phyloP scores from a whole-genome alignment of 2,329 filamentous ascomycete species.

The Aspergillus sp. region DNA sequence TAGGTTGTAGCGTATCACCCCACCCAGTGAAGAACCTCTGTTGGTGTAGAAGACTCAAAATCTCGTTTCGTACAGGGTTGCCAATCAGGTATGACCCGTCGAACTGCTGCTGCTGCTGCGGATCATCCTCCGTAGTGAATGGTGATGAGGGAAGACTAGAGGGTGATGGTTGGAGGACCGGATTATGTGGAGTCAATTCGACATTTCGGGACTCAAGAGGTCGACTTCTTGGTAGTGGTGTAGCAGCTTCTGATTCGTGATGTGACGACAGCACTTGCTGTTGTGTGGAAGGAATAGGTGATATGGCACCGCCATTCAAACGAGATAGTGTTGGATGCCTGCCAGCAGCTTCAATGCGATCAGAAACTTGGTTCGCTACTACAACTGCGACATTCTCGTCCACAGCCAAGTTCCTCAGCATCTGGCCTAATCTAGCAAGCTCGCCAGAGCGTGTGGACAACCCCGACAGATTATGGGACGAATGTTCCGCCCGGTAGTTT shows the following conservation, averaged over 20 bases:
- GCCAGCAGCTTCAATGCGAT: constrained; percentile 65
- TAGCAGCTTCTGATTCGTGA: constrained; percentile 21
- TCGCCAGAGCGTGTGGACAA: constrained; percentile 77
- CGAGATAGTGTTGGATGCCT: constrained; percentile 12
- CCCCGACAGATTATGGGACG: constrained; percentile 42
- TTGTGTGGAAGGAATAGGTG: constrained; percentile 18
- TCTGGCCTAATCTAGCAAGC: constrained; percentile 71
- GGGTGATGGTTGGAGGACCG: constrained; percentile 27
- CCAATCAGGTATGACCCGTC: constrained; percentile 42
- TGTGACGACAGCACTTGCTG: constrained; percentile 15
- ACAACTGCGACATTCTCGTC: constrained; percentile 78
- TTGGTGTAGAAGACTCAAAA: constrained; percentile 80
- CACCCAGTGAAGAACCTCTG: constrained; percentile 95
- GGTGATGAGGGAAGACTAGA: constrained; percentile 32
- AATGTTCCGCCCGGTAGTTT: constrained; percentile 86
- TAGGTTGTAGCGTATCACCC: constrained; percentile 64
- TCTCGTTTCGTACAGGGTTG: constrained; percentile 46
- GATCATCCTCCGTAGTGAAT: constrained; percentile 29
- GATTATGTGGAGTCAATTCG: constrained; percentile 20
- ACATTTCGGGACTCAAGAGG: constrained; percentile 15
- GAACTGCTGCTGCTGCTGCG: constrained; percentile 20
- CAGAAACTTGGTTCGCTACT: constrained; percentile 92
- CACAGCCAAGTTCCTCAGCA: constrained; percentile 74
- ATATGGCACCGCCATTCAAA: constrained; percentile 9
- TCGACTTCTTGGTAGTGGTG: constrained; percentile 23